phyloP scores from a whole-genome alignment of 1,284 basidiomycete genomes.

The Austroboletus olivaceoglutinosus region DNA sequence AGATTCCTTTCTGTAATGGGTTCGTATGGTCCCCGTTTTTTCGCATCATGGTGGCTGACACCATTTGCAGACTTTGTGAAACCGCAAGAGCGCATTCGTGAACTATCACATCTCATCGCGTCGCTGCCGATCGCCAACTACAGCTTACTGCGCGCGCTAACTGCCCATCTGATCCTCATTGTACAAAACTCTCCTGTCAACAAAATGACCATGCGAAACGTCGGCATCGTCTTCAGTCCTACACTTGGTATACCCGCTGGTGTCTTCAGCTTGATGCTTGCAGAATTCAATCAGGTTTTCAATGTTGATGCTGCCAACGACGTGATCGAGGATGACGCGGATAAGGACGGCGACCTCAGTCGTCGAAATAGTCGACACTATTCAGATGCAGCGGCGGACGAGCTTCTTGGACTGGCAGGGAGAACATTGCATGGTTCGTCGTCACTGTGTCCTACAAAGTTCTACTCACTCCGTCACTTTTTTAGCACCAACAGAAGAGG shows the following conservation, averaged over 20 bases:
- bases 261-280: conserved; percentile 89
- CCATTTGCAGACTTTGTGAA: conserved; percentile 73
- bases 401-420: conserved; percentile 70
- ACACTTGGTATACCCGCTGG: conserved; percentile 94
- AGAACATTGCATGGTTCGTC: conserved; percentile 60
- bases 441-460: conserved; percentile 8
- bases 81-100: conserved; percentile 81
- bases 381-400: conserved; percentile 73
- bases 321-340: conserved; percentile 32
- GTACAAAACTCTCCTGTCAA: conserved; percentile 88
- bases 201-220: conserved; percentile 99
- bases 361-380: conserved; percentile 78
- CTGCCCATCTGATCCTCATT: conserved; percentile 94
- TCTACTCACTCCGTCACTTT: conserved; percentile 10
- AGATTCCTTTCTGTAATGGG: conserved; percentile 89
- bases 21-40: conserved; percentile 41
- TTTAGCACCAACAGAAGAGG: conserved; percentile 54
- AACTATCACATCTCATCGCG: conserved; percentile 84
- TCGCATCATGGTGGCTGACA: conserved; percentile 7
- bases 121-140: conserved; percentile 92
- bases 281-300: conserved; percentile 88
- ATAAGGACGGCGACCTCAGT: conserved; percentile 40
- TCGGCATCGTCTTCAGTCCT: conserved; percentile 96
- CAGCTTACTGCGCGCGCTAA: conserved; percentile 87
- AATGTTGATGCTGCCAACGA: conserved; percentile 59